Percentiles rank a stretch among this genome's conserved stretches.
phyloP scores from a whole-genome alignment of 2,329 filamentous ascomycete species.

The Claviceps maximensis region DNA sequence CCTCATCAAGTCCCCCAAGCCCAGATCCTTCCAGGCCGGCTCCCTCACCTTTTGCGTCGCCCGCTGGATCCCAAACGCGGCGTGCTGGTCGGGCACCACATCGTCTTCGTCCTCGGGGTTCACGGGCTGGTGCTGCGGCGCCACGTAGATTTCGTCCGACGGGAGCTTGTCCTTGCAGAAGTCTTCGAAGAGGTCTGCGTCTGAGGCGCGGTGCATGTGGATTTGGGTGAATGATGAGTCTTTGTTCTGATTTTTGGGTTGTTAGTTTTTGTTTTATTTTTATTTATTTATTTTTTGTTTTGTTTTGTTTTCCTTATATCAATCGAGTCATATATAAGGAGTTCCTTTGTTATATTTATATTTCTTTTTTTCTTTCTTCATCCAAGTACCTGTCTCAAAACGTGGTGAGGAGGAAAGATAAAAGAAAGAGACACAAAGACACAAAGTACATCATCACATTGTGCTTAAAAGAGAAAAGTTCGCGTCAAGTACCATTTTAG shows the following conservation, averaged over 20 bases:
- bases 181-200: conserved; percentile 70
- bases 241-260: conserved; percentile 40
- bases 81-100: conserved; percentile 77
- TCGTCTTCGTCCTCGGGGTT: conserved; percentile 85
- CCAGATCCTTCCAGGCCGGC: conserved; percentile 67
- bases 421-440: no score
- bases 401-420: no score
- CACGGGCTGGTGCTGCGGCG: conserved; percentile 63
- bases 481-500: no score
- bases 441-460: no score
- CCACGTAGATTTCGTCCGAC: conserved; percentile 73
- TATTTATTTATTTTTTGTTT: background rate
- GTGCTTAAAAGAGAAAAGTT: no score
- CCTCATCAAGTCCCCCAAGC: conserved; percentile 56
- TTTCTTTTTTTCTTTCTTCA: background rate
- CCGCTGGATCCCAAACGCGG: conserved; percentile 72
- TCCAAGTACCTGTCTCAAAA: no score
- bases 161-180: conserved; percentile 58
- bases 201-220: conserved; percentile 57
- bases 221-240: conserved; percentile 64
- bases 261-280: no score
- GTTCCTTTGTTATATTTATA: no score
- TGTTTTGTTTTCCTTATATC: no score
- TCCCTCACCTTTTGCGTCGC: conserved; percentile 61
- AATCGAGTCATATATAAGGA: no score